phyloP scores from a whole-genome alignment of 1,284 basidiomycete genomes.

The Mycocalia duriaeana region DNA sequence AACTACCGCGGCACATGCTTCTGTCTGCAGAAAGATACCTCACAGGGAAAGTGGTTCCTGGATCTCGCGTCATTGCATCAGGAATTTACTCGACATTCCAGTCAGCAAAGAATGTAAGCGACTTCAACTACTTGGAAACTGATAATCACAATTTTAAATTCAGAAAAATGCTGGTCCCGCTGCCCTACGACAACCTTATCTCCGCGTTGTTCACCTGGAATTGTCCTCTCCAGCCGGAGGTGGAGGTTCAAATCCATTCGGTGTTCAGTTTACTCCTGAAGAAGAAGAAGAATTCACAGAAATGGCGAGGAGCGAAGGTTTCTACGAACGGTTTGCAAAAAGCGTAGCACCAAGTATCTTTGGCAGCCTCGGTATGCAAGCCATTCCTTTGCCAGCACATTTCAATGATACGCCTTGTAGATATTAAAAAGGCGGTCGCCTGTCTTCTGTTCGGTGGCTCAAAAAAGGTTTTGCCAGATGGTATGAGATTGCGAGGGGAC shows the following conservation, averaged over 20 bases:
- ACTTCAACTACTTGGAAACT: constrained; percentile 9
- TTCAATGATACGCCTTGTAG: too few relatives aligned
- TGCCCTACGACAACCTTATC: constrained; percentile 94
- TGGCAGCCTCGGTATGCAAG: constrained; percentile 97
- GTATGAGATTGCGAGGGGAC: constrained; percentile 98
- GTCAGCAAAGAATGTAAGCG: constrained; percentile 87
- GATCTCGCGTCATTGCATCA: constrained; percentile 96
- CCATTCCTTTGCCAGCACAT: too few relatives aligned
- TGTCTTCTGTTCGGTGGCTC: constrained; percentile 92
- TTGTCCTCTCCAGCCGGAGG: constrained; percentile 95
- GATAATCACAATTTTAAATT: constrained; percentile 7
- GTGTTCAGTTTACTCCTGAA: constrained; percentile 89
- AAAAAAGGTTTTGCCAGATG: constrained; percentile 97
- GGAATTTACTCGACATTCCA: constrained; percentile 86
- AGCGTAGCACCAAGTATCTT: constrained; percentile 95
- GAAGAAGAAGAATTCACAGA: constrained; percentile 95
- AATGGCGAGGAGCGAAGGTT: constrained; percentile 84
- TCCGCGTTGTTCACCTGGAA: too few relatives aligned
- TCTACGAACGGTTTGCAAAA: constrained; percentile 92
- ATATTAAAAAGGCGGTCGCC: constrained; percentile 93
- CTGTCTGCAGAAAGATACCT: constrained; percentile 94
- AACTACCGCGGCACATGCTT: constrained; percentile 95
- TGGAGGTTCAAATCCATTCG: constrained; percentile 81
- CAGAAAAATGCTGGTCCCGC: constrained; percentile 57
- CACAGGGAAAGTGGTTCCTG: constrained; percentile 96